Base-by-base conservation (phyloP, 331 rosid genomes). In the Saraca asoca region DNA sequence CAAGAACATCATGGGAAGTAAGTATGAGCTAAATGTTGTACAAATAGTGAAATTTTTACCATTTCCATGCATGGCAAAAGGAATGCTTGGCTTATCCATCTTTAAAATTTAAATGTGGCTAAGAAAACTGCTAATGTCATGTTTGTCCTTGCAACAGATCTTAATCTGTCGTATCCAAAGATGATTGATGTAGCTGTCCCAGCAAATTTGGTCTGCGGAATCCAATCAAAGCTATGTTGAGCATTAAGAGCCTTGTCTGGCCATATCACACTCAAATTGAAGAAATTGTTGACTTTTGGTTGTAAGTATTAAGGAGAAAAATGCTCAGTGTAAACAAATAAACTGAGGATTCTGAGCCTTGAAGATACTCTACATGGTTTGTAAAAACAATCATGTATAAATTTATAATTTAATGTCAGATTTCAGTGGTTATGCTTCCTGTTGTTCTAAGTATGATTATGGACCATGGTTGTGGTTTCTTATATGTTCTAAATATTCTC, bases 181-280 rank as follows among this genome's bases (percentile, higher is more conserved):
- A 83, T 88, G 97, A 94, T 94, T 12, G 96, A 94, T 74, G 16
- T 81, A 15, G 99, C 97, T 61, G 96, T 90, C 9, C 99, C 99
- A 5, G 89, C 91, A 5, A 94, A 94, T 68, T 46, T 90, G 88
- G 88, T 80, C 59, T 94, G 97, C 42, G 97, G 99, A 51, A 62
- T 94, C 82, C 99, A 90, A 77, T 73, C 85, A 62, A 68, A 60
- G 59, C 12, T 46, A 68, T 51, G 16, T 62, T 67, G 76, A 80
- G 62, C 18, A 46, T n/a, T 42, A 34, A 35, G 13, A 13, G 60
- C 19, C 52, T 56, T 61, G 9, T 73, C 31, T 45, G 65, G 19
- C 31, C 46, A 55, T 62, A 10, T 20, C 4, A n/a, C 2, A 5
- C 39, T 5, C 44, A 24, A 42, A 14, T 35, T 38, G 35, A 34